These are phyloP conservation scores for Quercus suber DNA, from an alignment of 306 rosid genomes.

Conservation along the genomic window DNA sequence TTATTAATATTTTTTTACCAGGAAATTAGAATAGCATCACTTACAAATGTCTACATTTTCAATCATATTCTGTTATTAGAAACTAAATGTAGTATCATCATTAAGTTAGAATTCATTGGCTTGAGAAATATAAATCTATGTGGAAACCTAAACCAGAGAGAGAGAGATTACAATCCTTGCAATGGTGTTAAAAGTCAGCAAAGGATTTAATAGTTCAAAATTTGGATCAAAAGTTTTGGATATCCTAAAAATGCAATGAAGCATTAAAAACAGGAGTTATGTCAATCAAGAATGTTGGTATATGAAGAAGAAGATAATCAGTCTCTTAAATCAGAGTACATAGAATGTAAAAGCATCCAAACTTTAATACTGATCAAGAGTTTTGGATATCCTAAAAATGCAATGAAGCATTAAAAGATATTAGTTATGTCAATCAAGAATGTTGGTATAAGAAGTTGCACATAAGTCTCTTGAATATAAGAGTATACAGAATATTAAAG, in stretches of 20 bases:
- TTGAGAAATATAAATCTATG: background rate
- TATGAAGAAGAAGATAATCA: background rate
- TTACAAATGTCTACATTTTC: background rate
- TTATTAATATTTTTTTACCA: background rate
- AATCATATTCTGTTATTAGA: background rate
- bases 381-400: too few species aligned
- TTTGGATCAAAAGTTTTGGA: background rate
- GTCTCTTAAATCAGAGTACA: background rate
- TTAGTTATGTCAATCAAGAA: background rate
- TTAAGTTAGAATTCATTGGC: background rate
- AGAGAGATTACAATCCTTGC: background rate
- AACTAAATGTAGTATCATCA: background rate
- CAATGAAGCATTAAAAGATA: too few species aligned
- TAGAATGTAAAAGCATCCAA: background rate
- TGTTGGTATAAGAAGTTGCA: background rate
- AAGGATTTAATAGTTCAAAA: background rate
- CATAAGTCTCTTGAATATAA: background rate
- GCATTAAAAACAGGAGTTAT: background rate
- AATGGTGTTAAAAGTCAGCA: background rate
- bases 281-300: background rate
- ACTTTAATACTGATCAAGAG: background rate
- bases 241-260: background rate
- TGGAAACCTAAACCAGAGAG: background rate
- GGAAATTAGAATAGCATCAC: background rate
- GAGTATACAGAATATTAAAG: background rate